Evolutionary conservation across 2,329 filamentous ascomycete species (phyloP).

Genomic region (Paracamarosporium sp.): DNA sequence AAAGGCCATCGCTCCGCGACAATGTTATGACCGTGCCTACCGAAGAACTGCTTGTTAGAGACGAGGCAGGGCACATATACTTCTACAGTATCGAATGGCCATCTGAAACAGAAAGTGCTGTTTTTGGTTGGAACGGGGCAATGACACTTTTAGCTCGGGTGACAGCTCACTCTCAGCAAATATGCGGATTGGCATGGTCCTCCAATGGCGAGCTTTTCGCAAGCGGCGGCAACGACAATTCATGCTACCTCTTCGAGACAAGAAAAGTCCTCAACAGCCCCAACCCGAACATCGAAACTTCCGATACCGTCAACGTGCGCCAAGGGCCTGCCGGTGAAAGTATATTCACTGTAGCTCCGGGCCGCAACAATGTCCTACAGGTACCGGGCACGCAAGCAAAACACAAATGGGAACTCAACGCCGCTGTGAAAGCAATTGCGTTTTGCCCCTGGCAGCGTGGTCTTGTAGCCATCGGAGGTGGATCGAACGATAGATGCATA

Average conservation of each 20-base stretch:
- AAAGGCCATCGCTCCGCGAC: constrained; percentile 57
- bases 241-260: constrained; percentile 80
- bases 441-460: constrained; percentile 94
- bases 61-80: constrained; percentile 81
- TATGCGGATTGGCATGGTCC: constrained; percentile 93
- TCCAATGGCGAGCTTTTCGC: constrained; percentile 77
- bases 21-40: constrained; percentile 64
- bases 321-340: constrained; percentile 37
- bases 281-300: constrained; percentile 10
- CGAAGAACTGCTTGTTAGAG: constrained; percentile 87
- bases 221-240: constrained; percentile 91
- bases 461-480: constrained; percentile 87
- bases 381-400: constrained; percentile 66
- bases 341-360: constrained; percentile 41
- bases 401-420: constrained; percentile 79
- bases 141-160: constrained; percentile 81
- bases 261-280: constrained; percentile 59
- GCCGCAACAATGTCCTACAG: constrained; percentile 46
- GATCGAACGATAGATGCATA: constrained; percentile 92
- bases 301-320: constrained; percentile 29
- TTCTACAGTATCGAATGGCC: constrained; percentile 92
- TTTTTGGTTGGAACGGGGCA: constrained; percentile 77
- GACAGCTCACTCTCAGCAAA: constrained; percentile 81
- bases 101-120: constrained; percentile 62
- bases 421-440: constrained; percentile 94